A percentile compares a stretch with the other conserved stretches of the same genome.
Conservation (phyloP, 768 basidiomycete genomes). For the Mycena rebaudengoi region DNA sequence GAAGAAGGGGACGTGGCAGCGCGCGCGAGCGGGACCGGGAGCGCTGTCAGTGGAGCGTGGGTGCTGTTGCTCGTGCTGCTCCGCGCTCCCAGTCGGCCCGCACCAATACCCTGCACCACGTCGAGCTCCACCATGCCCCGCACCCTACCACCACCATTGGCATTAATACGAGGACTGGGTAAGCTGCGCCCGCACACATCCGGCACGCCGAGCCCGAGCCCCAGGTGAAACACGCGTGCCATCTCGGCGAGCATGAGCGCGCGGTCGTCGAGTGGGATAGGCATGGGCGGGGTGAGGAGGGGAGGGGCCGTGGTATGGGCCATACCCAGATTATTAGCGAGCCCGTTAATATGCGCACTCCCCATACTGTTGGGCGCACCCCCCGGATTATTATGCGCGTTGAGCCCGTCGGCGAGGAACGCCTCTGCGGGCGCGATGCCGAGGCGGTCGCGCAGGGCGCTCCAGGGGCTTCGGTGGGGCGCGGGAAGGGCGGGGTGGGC, state of each 20-base stretch:
- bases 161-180: no score
- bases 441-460: no score
- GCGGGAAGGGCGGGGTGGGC: neutral
- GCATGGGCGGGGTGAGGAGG: neutral
- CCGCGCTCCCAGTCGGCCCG: neutral
- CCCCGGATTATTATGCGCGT: neutral
- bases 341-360: no score
- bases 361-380: neutral
- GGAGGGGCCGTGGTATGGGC: no score
- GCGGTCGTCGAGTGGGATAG: slow-evolving; percentile 53
- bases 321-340: no score
- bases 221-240: slow-evolving; percentile 81
- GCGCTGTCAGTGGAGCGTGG: neutral
- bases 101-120: neutral
- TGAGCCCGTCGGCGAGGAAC: no score
- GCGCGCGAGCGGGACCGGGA: no score
- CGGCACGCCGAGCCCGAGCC: slow-evolving; percentile 58
- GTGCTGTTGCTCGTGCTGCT: neutral
- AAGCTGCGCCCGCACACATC: slow-evolving; percentile 5
- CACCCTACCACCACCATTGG: neutral
- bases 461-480: no score
- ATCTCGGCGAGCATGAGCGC: slow-evolving; percentile 83
- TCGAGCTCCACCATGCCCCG: no score
- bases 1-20: no score
- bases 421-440: no score